These are phyloP conservation scores for Ustilago sp. DNA, from an alignment of 1,284 basidiomycete species.

Conservation along the genomic window DNA sequence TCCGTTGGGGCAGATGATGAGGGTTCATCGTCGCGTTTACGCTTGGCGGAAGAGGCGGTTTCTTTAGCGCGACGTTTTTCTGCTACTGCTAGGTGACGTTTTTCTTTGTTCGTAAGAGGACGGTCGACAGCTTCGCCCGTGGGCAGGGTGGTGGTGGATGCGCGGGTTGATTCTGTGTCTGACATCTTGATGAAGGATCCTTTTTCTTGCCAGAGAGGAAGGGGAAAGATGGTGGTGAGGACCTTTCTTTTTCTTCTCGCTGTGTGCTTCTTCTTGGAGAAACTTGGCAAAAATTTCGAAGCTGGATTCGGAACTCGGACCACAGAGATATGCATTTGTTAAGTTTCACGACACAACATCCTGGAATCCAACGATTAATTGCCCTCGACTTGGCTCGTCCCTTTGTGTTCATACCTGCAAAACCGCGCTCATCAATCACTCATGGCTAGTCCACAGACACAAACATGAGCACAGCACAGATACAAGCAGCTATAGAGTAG, in stretches of 20 bases:
- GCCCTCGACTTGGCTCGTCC: no score
- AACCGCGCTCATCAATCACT: no score
- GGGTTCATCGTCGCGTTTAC: conserved; percentile 78
- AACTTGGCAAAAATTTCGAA: conserved; percentile 18
- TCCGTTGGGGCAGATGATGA: no score
- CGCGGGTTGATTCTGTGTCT: background rate
- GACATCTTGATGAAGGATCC: conserved; percentile 9
- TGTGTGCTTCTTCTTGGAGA: background rate
- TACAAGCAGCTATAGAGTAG: background rate
- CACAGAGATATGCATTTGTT: background rate
- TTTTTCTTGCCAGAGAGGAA: background rate
- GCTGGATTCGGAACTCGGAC: conserved; percentile 4
- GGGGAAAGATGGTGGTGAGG: background rate
- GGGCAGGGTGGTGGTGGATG: background rate
- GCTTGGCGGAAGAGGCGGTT: conserved; percentile 4
- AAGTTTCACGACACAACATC: background rate
- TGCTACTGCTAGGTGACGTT: conserved; percentile 48
- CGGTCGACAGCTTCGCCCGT: conserved; percentile 5
- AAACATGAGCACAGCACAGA: background rate
- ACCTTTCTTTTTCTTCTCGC: background rate
- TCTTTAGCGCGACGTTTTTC: conserved; percentile 49
- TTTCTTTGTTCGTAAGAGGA: conserved; percentile 62
- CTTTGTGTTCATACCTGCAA: no score
- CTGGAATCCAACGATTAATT: background rate
- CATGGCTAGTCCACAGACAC: background rate